Evolutionary conservation across 176 grass and related monocot genomes (phyloP).

Genomic region (Pontederia crassipes): DNA sequence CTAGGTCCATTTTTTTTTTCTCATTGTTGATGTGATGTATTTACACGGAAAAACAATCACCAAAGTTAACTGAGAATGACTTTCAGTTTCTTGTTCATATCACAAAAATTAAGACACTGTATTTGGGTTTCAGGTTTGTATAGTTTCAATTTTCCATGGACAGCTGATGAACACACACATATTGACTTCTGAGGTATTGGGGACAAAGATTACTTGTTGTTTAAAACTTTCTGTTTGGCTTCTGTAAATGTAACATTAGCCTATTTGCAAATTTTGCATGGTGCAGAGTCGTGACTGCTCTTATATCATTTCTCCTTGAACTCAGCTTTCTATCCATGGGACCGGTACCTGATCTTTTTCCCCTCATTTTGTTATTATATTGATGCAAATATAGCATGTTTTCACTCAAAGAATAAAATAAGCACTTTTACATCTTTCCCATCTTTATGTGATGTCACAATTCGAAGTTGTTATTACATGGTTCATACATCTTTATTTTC

Average conservation of each 20-base stretch:
- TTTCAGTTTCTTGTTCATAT: slow-evolving; percentile 96
- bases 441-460: too few relatives aligned
- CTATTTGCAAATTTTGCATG: too few relatives aligned
- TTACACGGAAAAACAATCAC: slow-evolving; percentile 67
- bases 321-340: slow-evolving; percentile 80
- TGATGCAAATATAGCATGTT: too few relatives aligned
- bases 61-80: slow-evolving; percentile 86
- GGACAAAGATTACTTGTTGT: slow-evolving; percentile 8
- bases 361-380: too few relatives aligned
- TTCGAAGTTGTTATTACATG: too few relatives aligned
- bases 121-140: slow-evolving; percentile 18
- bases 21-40: slow-evolving; percentile 29
- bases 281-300: slow-evolving; percentile 63
- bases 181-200: slow-evolving; percentile 72
- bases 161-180: slow-evolving; percentile 97
- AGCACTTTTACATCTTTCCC: too few relatives aligned
- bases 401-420: too few relatives aligned
- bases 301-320: slow-evolving; percentile 95
- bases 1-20: too few relatives aligned
- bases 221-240: slow-evolving; percentile 8
- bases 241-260: too few relatives aligned
- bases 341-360: too few relatives aligned
- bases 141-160: slow-evolving; percentile 29
- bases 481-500: too few relatives aligned
- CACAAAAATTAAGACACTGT: too few relatives aligned